Conservation (phyloP, 305 asterid species). For the Withania somnifera region DNA sequence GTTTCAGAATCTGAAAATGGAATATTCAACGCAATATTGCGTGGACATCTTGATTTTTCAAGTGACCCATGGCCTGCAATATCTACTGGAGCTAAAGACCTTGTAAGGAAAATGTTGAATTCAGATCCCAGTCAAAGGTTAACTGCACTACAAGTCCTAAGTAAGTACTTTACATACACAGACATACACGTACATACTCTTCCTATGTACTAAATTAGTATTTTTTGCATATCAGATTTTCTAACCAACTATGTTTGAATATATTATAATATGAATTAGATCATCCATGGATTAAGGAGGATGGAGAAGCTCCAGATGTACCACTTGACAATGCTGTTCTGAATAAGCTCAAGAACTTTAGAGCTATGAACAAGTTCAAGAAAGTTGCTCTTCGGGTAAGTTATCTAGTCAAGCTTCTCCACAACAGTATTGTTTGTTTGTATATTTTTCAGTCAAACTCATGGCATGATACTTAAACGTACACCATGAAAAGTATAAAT, state of each 20-base stretch:
- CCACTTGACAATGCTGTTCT: slow-evolving; percentile 86
- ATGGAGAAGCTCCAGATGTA: slow-evolving; percentile 90
- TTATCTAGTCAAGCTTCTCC: background rate
- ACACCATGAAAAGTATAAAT: background rate
- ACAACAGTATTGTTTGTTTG: background rate
- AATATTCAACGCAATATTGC: slow-evolving; percentile 67
- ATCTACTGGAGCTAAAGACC: slow-evolving; percentile 75
- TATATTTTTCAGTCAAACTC: background rate
- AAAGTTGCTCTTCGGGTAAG: slow-evolving; percentile 87
- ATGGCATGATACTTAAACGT: background rate
- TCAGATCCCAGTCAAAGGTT: slow-evolving; percentile 78
- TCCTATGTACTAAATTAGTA: background rate
- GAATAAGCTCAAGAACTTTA: slow-evolving; percentile 74
- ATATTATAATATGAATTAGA: slow-evolving; percentile 18
- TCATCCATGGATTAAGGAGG: slow-evolving; percentile 98
- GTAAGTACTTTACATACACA: slow-evolving; percentile 34
- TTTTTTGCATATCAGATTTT: slow-evolving; percentile 16
- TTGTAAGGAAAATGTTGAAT: slow-evolving; percentile 61
- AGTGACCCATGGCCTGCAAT: slow-evolving; percentile 86
- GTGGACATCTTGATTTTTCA: slow-evolving; percentile 64
- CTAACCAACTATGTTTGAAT: slow-evolving; percentile 30
- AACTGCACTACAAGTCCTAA: slow-evolving; percentile 65
- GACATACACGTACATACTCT: too few species aligned
- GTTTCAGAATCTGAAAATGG: slow-evolving; percentile 65
- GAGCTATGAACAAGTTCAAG: slow-evolving; percentile 90